Base-by-base conservation (phyloP, 768 basidiomycete genomes). In the Suillus americanus region DNA sequence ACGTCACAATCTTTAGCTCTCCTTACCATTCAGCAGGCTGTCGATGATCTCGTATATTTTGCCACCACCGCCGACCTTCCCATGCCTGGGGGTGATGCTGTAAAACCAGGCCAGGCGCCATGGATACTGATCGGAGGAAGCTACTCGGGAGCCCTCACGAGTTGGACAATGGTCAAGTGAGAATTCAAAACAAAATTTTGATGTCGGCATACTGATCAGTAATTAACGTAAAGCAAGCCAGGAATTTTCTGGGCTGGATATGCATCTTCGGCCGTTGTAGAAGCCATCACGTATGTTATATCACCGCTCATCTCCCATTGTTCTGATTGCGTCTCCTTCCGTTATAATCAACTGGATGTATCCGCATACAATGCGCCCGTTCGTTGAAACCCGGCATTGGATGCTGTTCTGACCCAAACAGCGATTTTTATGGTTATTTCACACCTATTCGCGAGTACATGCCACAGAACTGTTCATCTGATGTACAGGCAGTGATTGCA, bases 401-500 rank as follows among this genome's bases (percentile, higher is more conserved):
- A 53, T 7, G 3, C 30, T 53, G 30, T n/a, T 12, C 53, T 51
- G 16, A 1, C 33, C 5, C 20, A n/a, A 55, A 20, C 38, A 73
- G 72, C 16, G 64, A 74, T n/a, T 71, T 63, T 51, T 68, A 69
- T 30, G 79, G 79, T 66, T 92, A 91, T 70, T 91, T 89, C 73
- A 89, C 90, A 65, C 89, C 89, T 14, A 84, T 89, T 67, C 85
- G 85, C 18, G 79, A 84, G 67, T 77, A 85, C 69, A 91, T 90
- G 88, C 86, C 89, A 2, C 67, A 68, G 66, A 92, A 92, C 73
- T 92, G 91, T 75, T 90, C 89, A 9, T 83, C 88, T 0, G 91
- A 92, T 69, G 82, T 91, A 37, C 77, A 89, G 72, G 82, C 82
- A 5, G 89, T 88, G 18, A 82, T 91, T 61, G 70, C 81, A 6